These are phyloP conservation scores for Cornus kousa DNA, from an alignment of 148 eudicot genomes.

Conservation along the genomic window DNA sequence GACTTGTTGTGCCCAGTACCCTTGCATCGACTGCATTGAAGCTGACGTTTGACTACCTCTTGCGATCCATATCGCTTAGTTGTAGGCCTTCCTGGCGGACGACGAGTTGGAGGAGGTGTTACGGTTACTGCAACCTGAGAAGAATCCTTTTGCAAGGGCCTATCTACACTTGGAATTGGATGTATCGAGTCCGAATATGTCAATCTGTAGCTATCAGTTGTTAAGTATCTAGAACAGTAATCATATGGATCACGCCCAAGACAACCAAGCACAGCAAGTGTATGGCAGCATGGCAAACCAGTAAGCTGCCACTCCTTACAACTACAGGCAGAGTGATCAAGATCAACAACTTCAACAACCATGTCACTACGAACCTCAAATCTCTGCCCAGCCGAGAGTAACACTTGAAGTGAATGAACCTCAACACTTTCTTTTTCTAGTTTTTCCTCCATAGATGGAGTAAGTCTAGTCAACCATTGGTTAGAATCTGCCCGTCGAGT, in stretches of 20 bases:
- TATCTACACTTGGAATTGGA: constrained; percentile 54
- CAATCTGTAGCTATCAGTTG: constrained; percentile 56
- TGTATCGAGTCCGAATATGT: constrained; percentile 71
- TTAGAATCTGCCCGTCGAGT: constrained; percentile 48
- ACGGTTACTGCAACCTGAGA: constrained; percentile 55
- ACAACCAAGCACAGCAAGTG: constrained; percentile 63
- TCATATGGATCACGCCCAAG: constrained; percentile 54
- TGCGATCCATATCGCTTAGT: constrained; percentile 56
- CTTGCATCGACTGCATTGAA: constrained; percentile 90
- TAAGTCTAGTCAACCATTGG: constrained; percentile 70
- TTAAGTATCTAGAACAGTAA: constrained; percentile 67
- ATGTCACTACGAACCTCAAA: constrained; percentile 85
- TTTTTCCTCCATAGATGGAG: constrained; percentile 83
- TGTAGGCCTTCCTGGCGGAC: constrained; percentile 93
- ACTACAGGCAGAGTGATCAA: constrained; percentile 71
- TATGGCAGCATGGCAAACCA: constrained; percentile 91
- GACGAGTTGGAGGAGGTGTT: constrained; percentile 85
- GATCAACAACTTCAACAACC: constrained; percentile 59
- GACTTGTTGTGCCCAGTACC: constrained; percentile 89
- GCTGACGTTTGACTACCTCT: constrained; percentile 67
- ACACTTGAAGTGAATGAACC: constrained; percentile 56
- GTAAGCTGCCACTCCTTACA: constrained; percentile 85
- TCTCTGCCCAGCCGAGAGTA: constrained; percentile 45
- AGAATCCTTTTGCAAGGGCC: constrained; percentile 35
- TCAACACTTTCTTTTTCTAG: constrained; percentile 66